phyloP scores from a whole-genome alignment of 2,329 filamentous ascomycete genomes.

The Cryphonectria japonica region DNA sequence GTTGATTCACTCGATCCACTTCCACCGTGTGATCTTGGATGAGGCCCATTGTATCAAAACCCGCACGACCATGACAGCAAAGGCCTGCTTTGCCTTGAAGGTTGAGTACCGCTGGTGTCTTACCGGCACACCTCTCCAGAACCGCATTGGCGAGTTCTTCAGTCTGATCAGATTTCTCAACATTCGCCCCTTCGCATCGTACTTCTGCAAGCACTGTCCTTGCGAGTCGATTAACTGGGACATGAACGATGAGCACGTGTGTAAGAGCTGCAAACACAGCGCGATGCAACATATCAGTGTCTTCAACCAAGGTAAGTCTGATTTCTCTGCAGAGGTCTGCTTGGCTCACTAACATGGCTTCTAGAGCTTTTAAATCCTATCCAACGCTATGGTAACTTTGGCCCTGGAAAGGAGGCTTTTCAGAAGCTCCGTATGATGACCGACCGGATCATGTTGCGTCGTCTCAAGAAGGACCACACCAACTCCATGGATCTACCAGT shows the following conservation, averaged over 20 bases:
- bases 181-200: conserved; percentile 85
- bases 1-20: conserved; percentile 81
- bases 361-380: conserved; percentile 84
- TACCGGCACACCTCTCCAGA: conserved; percentile 93
- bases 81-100: conserved; percentile 89
- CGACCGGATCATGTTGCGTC: conserved; percentile 91
- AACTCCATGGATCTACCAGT: conserved; percentile 95
- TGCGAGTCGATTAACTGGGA: conserved; percentile 86
- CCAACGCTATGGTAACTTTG: conserved; percentile 62
- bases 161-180: conserved; percentile 91
- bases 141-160: conserved; percentile 96
- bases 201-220: conserved; percentile 86
- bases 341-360: conserved; percentile 80
- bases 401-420: conserved; percentile 71
- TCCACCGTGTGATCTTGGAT: conserved; percentile 90
- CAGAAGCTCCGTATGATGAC: conserved; percentile 85
- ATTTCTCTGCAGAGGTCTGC: neutral
- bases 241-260: conserved; percentile 72
- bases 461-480: conserved; percentile 91
- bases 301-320: conserved; percentile 36
- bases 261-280: conserved; percentile 66
- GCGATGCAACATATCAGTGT: conserved; percentile 63
- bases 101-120: conserved; percentile 94
- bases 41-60: conserved; percentile 87
- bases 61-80: conserved; percentile 87